Percentiles rank a stretch among this genome's conserved stretches.
Evolutionary conservation across 148 eudicot species (phyloP).

Genomic region (Diospyros lotus): DNA sequence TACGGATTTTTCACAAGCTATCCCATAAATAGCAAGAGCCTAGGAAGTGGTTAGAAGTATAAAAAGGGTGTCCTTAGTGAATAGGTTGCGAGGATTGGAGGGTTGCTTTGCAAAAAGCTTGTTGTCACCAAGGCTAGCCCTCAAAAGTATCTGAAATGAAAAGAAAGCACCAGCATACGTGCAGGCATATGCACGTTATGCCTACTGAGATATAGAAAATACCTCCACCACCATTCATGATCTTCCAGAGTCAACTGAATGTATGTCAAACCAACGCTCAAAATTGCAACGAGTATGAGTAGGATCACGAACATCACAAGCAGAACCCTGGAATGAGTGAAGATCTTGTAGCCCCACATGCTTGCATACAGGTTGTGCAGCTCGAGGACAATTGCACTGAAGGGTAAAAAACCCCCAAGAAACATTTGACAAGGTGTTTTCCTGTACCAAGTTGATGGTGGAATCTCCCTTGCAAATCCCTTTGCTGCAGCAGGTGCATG

Average conservation of each 20-base stretch:
- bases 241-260: conserved; percentile 46
- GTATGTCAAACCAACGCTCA: conserved; percentile 46
- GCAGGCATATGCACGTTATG: not conserved
- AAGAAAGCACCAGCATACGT: not conserved
- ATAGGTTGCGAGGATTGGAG: no score
- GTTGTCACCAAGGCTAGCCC: no score
- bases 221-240: conserved; percentile 85
- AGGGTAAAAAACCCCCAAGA: conserved; percentile 72
- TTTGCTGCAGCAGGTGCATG: conserved; percentile 46
- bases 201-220: conserved; percentile 19
- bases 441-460: conserved; percentile 54
- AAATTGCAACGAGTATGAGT: conserved; percentile 42
- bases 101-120: no score
- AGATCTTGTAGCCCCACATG: conserved; percentile 78
- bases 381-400: conserved; percentile 69
- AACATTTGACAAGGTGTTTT: conserved; percentile 60
- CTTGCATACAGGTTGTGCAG: conserved; percentile 64
- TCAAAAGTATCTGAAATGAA: not conserved
- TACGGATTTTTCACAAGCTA: not conserved
- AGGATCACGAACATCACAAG: conserved; percentile 51
- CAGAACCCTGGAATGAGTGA: conserved; percentile 41
- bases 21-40: not conserved
- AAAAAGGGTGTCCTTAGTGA: no score
- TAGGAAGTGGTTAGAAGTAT: not conserved
- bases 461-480: conserved; percentile 53